Evolutionary conservation across 2,329 filamentous ascomycete species (phyloP).

Genomic region (Elsinoe australis): DNA sequence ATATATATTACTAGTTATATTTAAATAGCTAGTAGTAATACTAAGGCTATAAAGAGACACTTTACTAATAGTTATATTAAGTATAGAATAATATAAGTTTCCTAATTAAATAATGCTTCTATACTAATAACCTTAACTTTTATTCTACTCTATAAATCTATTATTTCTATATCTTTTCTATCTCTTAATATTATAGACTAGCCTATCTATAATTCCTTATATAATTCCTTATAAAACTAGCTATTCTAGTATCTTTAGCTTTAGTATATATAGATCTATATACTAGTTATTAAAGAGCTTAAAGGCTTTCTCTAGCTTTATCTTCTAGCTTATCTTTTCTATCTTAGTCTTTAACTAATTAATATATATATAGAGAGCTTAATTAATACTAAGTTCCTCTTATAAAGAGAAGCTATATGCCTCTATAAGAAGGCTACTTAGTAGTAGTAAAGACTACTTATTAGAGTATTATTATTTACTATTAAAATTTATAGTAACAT

Average conservation of each 20-base stretch:
- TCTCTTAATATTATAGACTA: background rate
- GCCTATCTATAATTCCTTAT: too few species aligned
- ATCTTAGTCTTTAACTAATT: too few species aligned
- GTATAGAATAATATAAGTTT: background rate
- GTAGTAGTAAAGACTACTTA: too few species aligned
- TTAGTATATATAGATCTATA: background rate
- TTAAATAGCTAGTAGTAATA: background rate
- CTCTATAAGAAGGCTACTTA: too few species aligned
- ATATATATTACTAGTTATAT: background rate
- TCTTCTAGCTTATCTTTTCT: too few species aligned
- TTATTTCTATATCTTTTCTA: background rate
- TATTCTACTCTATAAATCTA: constrained; percentile 13
- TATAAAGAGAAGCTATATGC: too few species aligned
- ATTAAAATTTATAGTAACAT: background rate
- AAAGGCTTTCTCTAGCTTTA: too few species aligned
- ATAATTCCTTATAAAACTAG: constrained; percentile 5
- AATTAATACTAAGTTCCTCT: too few species aligned
- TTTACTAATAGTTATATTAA: background rate
- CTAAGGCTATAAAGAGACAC: background rate
- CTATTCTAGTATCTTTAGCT: constrained; percentile 1
- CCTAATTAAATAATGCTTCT: background rate
- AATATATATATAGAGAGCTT: too few species aligned
- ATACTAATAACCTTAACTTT: background rate
- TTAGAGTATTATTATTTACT: constrained; percentile 6
- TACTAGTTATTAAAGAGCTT: constrained; percentile 7